Evolutionary conservation across 2,329 filamentous ascomycete species (phyloP), one percentile per base, ranked within the genome.

Genomic region (Claviceps cyperi): DNA sequence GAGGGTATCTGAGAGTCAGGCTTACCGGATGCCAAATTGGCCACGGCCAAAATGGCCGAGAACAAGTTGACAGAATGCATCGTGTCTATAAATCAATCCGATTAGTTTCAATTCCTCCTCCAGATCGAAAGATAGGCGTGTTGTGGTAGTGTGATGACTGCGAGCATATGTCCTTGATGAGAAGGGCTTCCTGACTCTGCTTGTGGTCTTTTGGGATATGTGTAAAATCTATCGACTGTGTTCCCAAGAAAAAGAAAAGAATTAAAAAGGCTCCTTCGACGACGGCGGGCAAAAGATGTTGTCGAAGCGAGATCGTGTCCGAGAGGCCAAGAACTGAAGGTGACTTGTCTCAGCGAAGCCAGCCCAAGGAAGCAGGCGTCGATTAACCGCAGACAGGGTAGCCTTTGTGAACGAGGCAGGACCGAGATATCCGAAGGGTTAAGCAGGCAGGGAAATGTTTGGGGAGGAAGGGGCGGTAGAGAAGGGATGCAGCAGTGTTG

Each of bases 21-120:
- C 70, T 56, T 62, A 75, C 73, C 71, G 49, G 69, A 69, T 36
- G 64, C 69, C 46, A 71, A 57, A 54, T 62, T 59, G 49, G 65
- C 61, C 46, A 74, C 52, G 47, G 69, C 72, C 67, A 69, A 60
- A 51, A 69, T 58, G 61, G 70, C 72, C 55, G 71, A 66, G 50
- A 73, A 59, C 54, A 73, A 50, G 58, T 68, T 66, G 61, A 66
- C 62, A 60, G 64, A 68, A 64, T 66, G 67, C 73, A 76, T 76
- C 60, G 60, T 59, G 58, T 64, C 67, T 52, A 50, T 41, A 49
- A 40, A 32, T 40, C 39, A 48, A 39, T 21, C 36, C 11, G 14
- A 38, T 49, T 19, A 51, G 50, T 21, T 2, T 17, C 3, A 19
- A 35, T 9, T 39, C 5, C 19, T n/a, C 15, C 8, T 32, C 28